A percentile compares a stretch with the other conserved stretches of the same genome.
Conservation (phyloP, 805 yeast genomes). For the Jamesozyma hellenica region DNA sequence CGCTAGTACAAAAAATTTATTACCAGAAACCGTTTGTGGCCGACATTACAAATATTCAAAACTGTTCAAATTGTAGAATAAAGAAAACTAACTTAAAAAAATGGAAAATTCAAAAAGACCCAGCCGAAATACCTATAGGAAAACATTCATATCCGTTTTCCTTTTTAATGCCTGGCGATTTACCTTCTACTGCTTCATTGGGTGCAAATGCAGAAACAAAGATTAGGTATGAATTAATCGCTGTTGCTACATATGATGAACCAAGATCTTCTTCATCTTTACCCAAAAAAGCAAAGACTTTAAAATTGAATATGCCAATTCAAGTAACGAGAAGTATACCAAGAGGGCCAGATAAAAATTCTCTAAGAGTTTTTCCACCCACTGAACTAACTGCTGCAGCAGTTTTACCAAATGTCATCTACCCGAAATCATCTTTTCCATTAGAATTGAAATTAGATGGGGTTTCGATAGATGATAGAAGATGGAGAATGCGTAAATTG, state of each 20-base stretch:
- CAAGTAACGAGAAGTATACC: constrained; percentile 67
- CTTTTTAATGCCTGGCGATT: constrained; percentile 74
- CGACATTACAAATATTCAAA: constrained; percentile 34
- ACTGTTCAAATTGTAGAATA: constrained; percentile 50
- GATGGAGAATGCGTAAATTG: constrained; percentile 91
- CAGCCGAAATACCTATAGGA: constrained; percentile 52
- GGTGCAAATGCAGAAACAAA: constrained; percentile 43
- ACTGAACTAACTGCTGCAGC: constrained; percentile 84
- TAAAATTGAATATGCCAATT: constrained; percentile 49
- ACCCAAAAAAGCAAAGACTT: constrained; percentile 27
- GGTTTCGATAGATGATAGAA: constrained; percentile 41
- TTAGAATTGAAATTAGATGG: constrained; percentile 76
- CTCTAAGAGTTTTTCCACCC: constrained; percentile 90
- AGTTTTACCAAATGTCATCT: constrained; percentile 76
- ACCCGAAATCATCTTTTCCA: constrained; percentile 79
- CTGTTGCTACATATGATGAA: constrained; percentile 39
- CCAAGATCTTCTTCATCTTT: constrained; percentile 9
- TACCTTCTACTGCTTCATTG: constrained; percentile 64
- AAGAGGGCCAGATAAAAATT: constrained; percentile 75
- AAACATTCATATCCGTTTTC: constrained; percentile 87
- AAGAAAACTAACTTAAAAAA: constrained; percentile 57
- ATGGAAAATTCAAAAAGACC: constrained; percentile 72
- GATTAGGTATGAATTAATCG: constrained; percentile 69
- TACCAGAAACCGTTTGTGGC: constrained; percentile 59
- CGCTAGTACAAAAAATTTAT: constrained; percentile 61